These are phyloP conservation scores for Sphaerulina vaccinii DNA, from an alignment of 2,329 filamentous ascomycete genomes.

Conservation along the genomic window DNA sequence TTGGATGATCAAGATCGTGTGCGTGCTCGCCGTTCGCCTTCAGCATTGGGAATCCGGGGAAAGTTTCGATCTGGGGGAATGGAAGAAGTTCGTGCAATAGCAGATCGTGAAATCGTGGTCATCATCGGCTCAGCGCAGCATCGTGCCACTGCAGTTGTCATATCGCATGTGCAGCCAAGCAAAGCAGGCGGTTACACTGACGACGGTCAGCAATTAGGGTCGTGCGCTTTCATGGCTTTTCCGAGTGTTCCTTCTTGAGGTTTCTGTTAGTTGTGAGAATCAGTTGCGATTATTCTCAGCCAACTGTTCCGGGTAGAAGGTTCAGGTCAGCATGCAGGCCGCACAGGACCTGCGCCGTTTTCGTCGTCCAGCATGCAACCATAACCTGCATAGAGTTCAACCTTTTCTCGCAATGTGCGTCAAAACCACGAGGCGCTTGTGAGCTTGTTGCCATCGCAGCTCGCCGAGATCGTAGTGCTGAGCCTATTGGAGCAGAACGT, in stretches of 20 bases:
- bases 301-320: background rate
- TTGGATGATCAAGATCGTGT: background rate
- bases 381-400: background rate
- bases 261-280: background rate
- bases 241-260: too few species aligned
- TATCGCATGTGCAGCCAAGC: too few species aligned
- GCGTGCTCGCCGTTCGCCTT: background rate
- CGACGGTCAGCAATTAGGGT: too few species aligned
- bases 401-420: conserved; percentile 12
- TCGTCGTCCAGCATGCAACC: conserved; percentile 1
- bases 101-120: background rate
- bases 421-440: conserved; percentile 17
- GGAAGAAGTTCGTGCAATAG: background rate
- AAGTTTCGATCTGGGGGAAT: background rate
- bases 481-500: background rate
- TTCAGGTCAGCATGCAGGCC: conserved; percentile 1
- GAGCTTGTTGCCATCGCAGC: conserved; percentile 8
- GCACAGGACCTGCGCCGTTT: conserved; percentile 8
- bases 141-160: too few species aligned
- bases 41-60: background rate
- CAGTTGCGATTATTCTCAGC: background rate
- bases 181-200: too few species aligned
- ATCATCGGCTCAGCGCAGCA: too few species aligned
- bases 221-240: too few species aligned
- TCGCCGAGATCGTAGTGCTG: conserved; percentile 4